phyloP scores from a whole-genome alignment of 2,329 filamentous ascomycete species.

The Exserohilum rostratum region DNA sequence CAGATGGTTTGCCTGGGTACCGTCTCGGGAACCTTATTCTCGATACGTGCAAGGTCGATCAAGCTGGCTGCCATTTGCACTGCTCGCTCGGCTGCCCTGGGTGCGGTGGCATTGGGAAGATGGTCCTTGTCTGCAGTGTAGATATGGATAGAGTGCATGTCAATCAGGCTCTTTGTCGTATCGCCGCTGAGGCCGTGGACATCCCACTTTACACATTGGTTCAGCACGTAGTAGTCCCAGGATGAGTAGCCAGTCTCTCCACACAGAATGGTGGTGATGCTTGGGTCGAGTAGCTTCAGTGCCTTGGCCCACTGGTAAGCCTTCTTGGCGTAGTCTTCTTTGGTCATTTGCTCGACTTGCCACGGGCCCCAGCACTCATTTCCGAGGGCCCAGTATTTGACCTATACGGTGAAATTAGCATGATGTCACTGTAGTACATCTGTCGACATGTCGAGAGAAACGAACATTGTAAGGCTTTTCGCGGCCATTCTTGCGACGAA shows the following conservation, averaged over 20 bases:
- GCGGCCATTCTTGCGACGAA: conserved; percentile 75
- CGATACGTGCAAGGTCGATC: conserved; percentile 75
- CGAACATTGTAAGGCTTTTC: conserved; percentile 73
- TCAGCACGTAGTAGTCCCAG: conserved; percentile 77
- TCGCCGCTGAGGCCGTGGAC: conserved; percentile 57
- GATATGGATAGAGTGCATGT: conserved; percentile 82
- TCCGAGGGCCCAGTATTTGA: conserved; percentile 86
- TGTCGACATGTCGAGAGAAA: background rate
- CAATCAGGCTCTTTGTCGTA: conserved; percentile 61
- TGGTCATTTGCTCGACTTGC: conserved; percentile 67
- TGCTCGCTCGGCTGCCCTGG: conserved; percentile 72
- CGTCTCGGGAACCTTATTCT: conserved; percentile 65
- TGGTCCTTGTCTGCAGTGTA: conserved; percentile 68
- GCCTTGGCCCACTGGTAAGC: conserved; percentile 76
- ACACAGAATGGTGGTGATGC: conserved; percentile 73
- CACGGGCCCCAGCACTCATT: conserved; percentile 62
- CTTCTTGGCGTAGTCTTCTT: conserved; percentile 71
- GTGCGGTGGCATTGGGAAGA: conserved; percentile 57
- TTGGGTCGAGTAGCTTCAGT: conserved; percentile 73
- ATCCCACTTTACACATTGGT: conserved; percentile 66
- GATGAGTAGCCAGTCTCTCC: conserved; percentile 71
- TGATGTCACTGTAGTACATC: background rate
- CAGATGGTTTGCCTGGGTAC: conserved; percentile 73
- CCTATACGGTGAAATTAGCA: conserved; percentile 21
- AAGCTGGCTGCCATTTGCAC: conserved; percentile 72